Evolutionary conservation across 345 rosid species (phyloP), one percentile per base, ranked within the genome.

Genomic region (Angophora floribunda): DNA sequence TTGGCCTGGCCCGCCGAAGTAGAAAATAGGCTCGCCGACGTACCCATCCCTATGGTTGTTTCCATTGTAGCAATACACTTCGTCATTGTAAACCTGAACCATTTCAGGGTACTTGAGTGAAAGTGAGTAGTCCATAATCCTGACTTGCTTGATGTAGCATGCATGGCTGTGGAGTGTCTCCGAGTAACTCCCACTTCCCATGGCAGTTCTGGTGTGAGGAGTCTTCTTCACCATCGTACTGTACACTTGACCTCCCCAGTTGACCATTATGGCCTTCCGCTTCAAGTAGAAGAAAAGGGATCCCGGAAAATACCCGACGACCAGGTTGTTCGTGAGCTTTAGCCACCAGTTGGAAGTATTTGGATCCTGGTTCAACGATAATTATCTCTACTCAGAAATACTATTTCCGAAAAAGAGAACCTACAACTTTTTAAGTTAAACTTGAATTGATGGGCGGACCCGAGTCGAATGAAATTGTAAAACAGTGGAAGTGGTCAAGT

Each of bases 241-340:
- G 53, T 90, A 86, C 75, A 94, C 96, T 89, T 94, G 91, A n/a
- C 96, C 96, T 86, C 96, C 96, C 96, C 96, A 94, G 65, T 92
- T 88, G 14, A 94, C 95, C n/a, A 91, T 51, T 12, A 85, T 92
- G 3, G 96, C 90, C 26, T 92, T 94, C 15, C 52, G 91, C 1
- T 57, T 78, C n/a, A 94, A 90, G 87, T 9, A 44, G 1, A 0
- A 8, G 87, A 94, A 91, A 15, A 94, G 90, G 47, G 44, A n/a
- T n/a, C 70, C 91, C 0, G 96, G 95, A 93, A 94, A 94, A 55
- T 94, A 95, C 13, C 95, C 95, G 13, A 89, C 15, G 7, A 89
- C n/a, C 24, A 7, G 24, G 12, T 17, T 32, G 41, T 85, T 4
- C 16, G 51, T 85, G 26, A 13, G 13, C 16, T 19, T 53, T n/a